phyloP scores from a whole-genome alignment of 2,329 filamentous ascomycete genomes.

The Ilyonectria mors-panacis region DNA sequence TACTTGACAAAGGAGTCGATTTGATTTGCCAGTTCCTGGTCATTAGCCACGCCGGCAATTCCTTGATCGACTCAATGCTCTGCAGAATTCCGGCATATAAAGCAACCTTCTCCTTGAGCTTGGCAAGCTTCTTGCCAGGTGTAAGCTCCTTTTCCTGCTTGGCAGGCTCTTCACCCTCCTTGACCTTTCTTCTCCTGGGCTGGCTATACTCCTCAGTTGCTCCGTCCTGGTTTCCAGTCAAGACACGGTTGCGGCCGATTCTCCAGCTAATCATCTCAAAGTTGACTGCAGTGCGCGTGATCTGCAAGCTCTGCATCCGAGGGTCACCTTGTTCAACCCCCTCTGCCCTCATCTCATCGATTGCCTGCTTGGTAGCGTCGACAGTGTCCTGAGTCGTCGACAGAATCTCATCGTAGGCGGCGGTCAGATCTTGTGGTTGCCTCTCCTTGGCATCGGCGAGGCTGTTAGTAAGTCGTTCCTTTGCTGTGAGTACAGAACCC shows the following conservation, averaged over 20 bases:
- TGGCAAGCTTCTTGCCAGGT: constrained; percentile 81
- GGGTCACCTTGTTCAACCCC: constrained; percentile 86
- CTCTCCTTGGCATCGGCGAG: constrained; percentile 60
- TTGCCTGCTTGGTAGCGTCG: constrained; percentile 92
- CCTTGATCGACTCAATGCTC: constrained; percentile 90
- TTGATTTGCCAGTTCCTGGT: constrained; percentile 81
- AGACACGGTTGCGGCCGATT: constrained; percentile 90
- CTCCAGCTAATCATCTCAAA: constrained; percentile 96
- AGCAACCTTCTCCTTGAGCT: constrained; percentile 87
- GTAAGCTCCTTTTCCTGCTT: constrained; percentile 73
- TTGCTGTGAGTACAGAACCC: constrained; percentile 74
- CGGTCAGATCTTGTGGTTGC: constrained; percentile 78
- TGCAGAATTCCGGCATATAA: constrained; percentile 93
- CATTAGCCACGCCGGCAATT: constrained; percentile 90
- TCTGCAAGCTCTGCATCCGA: constrained; percentile 92
- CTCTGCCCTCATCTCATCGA: constrained; percentile 89
- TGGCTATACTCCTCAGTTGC: constrained; percentile 68
- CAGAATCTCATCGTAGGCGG: constrained; percentile 91
- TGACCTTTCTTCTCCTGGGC: constrained; percentile 65
- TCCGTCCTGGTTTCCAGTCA: constrained; percentile 88
- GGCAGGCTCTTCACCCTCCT: constrained; percentile 54
- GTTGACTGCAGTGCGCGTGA: constrained; percentile 93
- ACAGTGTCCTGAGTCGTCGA: constrained; percentile 93
- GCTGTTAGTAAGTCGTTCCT: constrained; percentile 63
- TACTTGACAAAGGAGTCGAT: constrained; percentile 85